phyloP scores from a whole-genome alignment of 2,329 filamentous ascomycete species.

The Diaporthe ampelina region DNA sequence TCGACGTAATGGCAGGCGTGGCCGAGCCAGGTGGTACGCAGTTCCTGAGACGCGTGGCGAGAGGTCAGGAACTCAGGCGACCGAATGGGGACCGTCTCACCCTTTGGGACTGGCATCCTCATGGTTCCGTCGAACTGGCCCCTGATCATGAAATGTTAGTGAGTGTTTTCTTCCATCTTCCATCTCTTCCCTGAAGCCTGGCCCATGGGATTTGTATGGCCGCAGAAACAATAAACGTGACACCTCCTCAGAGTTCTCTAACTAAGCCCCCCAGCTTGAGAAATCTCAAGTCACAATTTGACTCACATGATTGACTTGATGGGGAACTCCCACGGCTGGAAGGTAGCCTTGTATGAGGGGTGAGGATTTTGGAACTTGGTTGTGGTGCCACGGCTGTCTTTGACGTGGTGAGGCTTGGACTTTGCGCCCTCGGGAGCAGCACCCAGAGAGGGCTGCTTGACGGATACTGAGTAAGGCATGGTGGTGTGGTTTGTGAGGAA shows the following conservation, averaged over 20 bases:
- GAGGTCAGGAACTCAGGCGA: conserved; percentile 76
- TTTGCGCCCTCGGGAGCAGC: conserved; percentile 58
- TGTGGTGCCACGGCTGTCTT: conserved; percentile 54
- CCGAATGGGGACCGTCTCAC: conserved; percentile 75
- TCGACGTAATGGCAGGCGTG: conserved; percentile 96
- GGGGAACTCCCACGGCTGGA: conserved; percentile 45
- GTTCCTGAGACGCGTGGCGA: conserved; percentile 61
- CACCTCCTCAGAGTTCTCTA: neutral
- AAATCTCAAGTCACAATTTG: neutral
- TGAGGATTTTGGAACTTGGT: conserved; percentile 66
- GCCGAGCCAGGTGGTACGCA: conserved; percentile 94
- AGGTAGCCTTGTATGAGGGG: conserved; percentile 56
- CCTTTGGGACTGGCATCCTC: conserved; percentile 70
- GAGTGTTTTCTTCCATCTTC: neutral
- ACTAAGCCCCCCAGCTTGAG: neutral
- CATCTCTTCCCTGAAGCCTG: neutral
- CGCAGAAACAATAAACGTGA: neutral
- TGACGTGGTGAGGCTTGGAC: conserved; percentile 64
- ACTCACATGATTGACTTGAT: conserved; percentile 55
- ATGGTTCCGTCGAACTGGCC: conserved; percentile 52
- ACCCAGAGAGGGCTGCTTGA: conserved; percentile 53
- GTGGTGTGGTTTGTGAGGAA: neutral
- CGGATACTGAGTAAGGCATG: conserved; percentile 47
- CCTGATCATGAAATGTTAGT: conserved; percentile 29
- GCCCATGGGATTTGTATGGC: neutral